These are phyloP conservation scores for Pyronema domesticum DNA, from an alignment of 495 filamentous ascomycete species.

Conservation along the genomic window DNA sequence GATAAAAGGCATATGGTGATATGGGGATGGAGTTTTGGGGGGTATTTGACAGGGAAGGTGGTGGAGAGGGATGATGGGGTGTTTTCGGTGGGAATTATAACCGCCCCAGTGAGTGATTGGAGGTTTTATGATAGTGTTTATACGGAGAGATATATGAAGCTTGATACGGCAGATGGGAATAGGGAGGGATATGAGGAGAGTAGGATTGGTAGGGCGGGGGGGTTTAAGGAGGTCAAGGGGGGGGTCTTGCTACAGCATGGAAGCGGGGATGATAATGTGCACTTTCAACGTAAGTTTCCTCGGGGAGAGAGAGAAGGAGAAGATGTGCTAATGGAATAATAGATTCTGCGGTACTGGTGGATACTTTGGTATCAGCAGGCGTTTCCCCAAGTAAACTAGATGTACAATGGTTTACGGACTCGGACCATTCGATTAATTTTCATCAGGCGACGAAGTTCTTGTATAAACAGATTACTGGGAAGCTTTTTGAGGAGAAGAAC, in stretches of 20 bases:
- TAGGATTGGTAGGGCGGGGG: slow-evolving; percentile 13
- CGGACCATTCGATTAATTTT: slow-evolving; percentile 35
- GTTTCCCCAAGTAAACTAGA: slow-evolving; percentile 37
- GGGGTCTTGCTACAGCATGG: slow-evolving; percentile 38
- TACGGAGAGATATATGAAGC: slow-evolving; percentile 48
- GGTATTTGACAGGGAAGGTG: slow-evolving; percentile 39
- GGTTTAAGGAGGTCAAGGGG: slow-evolving; percentile 37
- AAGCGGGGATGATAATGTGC: slow-evolving; percentile 42
- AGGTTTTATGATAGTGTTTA: slow-evolving; percentile 46
- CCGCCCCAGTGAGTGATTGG: slow-evolving; percentile 30
- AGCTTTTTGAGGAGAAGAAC: slow-evolving; percentile 33
- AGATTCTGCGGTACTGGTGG: slow-evolving; percentile 34
- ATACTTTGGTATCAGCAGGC: slow-evolving; percentile 32
- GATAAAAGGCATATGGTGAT: slow-evolving; percentile 36
- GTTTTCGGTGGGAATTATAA: slow-evolving; percentile 35
- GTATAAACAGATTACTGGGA: slow-evolving; percentile 35
- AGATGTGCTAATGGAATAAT: too few relatives aligned
- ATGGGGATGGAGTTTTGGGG: slow-evolving; percentile 43
- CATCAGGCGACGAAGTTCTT: slow-evolving; percentile 30
- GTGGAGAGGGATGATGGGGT: slow-evolving; percentile 31
- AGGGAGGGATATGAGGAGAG: slow-evolving; percentile 29
- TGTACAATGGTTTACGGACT: slow-evolving; percentile 37
- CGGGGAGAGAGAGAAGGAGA: too few relatives aligned
- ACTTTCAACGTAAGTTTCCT: slow-evolving; percentile 30
- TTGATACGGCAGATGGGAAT: slow-evolving; percentile 29